Percentiles rank a stretch among this genome's conserved stretches.
phyloP scores from a whole-genome alignment of 306 rosid genomes.

The Lathyrus aphaca region DNA sequence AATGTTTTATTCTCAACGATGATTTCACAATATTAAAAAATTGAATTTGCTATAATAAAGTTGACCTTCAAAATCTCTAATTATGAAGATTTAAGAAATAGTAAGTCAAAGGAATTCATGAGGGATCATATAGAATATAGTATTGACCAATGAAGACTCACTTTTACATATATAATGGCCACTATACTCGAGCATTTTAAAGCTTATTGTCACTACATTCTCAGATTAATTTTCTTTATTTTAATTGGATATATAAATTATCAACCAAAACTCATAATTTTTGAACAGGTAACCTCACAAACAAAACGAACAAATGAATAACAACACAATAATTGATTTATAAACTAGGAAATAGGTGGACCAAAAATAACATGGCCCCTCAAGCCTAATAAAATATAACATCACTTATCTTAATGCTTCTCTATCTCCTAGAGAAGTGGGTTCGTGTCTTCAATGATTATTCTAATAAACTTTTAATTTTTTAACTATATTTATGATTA shows the following conservation, averaged over 20 bases:
- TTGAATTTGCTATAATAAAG: conserved; percentile 28
- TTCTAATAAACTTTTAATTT: background rate
- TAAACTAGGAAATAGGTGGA: conserved; percentile 15
- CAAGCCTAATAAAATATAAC: background rate
- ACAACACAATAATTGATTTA: conserved; percentile 37
- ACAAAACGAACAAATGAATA: conserved; percentile 42
- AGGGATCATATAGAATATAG: conserved; percentile 16
- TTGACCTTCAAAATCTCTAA: conserved; percentile 26
- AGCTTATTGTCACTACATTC: conserved; percentile 34
- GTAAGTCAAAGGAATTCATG: conserved; percentile 41
- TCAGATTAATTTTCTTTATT: conserved; percentile 30
- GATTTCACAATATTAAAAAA: conserved; percentile 36
- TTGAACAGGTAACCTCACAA: conserved; percentile 34
- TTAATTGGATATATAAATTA: background rate
- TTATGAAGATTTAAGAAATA: conserved; percentile 35
- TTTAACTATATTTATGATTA: no score
- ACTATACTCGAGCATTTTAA: conserved; percentile 34
- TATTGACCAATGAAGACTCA: conserved; percentile 36
- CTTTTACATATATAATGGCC: conserved; percentile 26
- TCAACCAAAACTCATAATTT: conserved; percentile 19
- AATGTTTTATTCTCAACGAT: conserved; percentile 35
- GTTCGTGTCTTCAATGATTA: background rate
- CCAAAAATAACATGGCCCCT: background rate
- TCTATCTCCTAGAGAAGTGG: background rate
- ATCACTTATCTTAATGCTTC: background rate